Base-by-base conservation (phyloP, 169 alveolate species). In the Plasmodium gonderi region DNA sequence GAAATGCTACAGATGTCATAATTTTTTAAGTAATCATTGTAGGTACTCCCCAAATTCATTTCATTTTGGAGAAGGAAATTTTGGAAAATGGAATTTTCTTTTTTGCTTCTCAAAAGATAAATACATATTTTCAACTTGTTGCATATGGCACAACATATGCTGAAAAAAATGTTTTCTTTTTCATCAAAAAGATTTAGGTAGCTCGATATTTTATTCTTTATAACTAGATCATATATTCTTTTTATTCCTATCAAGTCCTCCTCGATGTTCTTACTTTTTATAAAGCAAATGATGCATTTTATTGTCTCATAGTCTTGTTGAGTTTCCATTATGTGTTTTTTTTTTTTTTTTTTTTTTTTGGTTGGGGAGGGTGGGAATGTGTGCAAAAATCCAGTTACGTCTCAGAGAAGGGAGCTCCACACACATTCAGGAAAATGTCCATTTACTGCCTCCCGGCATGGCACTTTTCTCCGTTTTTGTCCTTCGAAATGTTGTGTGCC, bases 1-100 rank as follows among this genome's bases (percentile, higher is more conserved):
- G 47, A 75, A 31, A 47, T 82, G 60, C 74, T 44, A 69, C 74
- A 69, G 20, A 82, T 82, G 44, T 82, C 92, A 33, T 82, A 69
- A 20, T 38, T 60, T 31, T 26, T 36, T 69, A 82, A 3, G 76
- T 47, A 69, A 51, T 82, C 76, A 33, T 38, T 78, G 38, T 12
- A 45, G 29, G 26, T 11, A 31, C 17, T 38, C 33, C 17, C 17
- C 9, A 4, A 5, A 47, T 4, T 40, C 29, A 60, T 33, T 20
- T 78, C 29, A 60, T 80, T 60, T 64, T 38, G 6, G 5, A 14
- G 11, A n/a, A 26, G 26, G 8, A 4, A 44, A n/a, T 80, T 36
- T 44, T 33, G 26, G 47, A 60, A 11, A 40, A n/a, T 8, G 4
- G 54, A 2, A 9, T 1, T 7, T 29, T 64, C 38, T 64, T 60